Evolutionary conservation across 176 grass and related monocot genomes (phyloP).

Genomic region (Puccinellia tenuiflora): DNA sequence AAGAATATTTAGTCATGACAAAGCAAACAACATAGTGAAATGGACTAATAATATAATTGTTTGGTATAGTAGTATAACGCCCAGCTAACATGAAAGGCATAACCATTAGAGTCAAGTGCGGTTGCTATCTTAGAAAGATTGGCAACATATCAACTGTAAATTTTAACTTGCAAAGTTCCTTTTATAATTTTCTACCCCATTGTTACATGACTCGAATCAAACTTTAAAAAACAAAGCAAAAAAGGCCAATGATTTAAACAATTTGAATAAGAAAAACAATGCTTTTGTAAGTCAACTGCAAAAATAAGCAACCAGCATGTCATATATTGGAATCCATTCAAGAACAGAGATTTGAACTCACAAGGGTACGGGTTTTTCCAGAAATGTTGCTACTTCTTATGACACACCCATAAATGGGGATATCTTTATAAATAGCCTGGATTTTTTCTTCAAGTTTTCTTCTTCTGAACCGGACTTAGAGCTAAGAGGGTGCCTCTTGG

Average conservation of each 20-base stretch:
- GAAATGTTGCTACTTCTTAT: background rate
- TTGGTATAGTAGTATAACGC: background rate
- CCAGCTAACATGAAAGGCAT: background rate
- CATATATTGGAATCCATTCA: background rate
- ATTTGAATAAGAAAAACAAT: background rate
- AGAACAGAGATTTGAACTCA: background rate
- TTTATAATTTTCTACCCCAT: background rate
- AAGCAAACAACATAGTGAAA: background rate
- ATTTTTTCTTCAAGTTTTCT: background rate
- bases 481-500: background rate
- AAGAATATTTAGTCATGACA: background rate
- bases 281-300: background rate
- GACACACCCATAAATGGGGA: background rate
- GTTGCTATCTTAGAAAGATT: background rate
- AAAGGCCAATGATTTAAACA: background rate
- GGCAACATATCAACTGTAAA: background rate
- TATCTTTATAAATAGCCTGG: background rate
- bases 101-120: background rate
- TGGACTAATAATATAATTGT: background rate
- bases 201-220: background rate
- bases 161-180: background rate
- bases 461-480: background rate
- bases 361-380: background rate
- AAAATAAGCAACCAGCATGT: background rate
- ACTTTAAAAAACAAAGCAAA: background rate